Conservation (phyloP, 345 rosid species). For the Gossypium herbaceum region DNA sequence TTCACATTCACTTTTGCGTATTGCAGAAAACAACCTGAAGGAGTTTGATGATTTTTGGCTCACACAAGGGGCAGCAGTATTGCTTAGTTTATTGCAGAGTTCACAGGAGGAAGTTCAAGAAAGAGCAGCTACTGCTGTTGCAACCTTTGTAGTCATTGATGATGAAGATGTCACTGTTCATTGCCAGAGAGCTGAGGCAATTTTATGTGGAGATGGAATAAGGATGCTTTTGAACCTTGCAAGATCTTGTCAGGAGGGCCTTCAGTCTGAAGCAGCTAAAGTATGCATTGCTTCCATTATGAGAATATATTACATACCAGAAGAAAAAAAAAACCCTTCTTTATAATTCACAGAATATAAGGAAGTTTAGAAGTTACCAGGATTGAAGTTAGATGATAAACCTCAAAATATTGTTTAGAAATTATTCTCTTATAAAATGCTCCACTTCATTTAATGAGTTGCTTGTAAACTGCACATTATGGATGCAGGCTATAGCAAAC, state of each 20-base stretch:
- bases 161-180: slow-evolving; percentile 82
- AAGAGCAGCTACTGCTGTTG: slow-evolving; percentile 80
- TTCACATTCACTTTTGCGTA: slow-evolving; percentile 67
- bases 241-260: slow-evolving; percentile 76
- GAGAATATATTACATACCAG: not conserved
- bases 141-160: slow-evolving; percentile 79
- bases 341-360: not conserved
- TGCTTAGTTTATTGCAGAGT: slow-evolving; percentile 70
- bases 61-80: slow-evolving; percentile 68
- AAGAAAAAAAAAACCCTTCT: no score
- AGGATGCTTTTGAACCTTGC: slow-evolving; percentile 72
- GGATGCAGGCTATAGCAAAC: slow-evolving; percentile 70
- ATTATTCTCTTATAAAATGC: not conserved
- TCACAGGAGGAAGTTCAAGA: slow-evolving; percentile 84
- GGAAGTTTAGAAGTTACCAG: not conserved
- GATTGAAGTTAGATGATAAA: not conserved
- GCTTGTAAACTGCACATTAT: not conserved
- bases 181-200: slow-evolving; percentile 74
- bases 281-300: slow-evolving; percentile 16
- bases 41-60: slow-evolving; percentile 76
- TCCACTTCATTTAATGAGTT: not conserved
- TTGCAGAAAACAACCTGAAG: slow-evolving; percentile 67
- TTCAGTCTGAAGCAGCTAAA: slow-evolving; percentile 88
- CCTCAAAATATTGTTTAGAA: not conserved
- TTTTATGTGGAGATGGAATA: slow-evolving; percentile 69